A percentile compares a stretch with the other conserved stretches of the same genome.
Conservation (phyloP, 495 filamentous ascomycete species). For the Darksidea phi region DNA sequence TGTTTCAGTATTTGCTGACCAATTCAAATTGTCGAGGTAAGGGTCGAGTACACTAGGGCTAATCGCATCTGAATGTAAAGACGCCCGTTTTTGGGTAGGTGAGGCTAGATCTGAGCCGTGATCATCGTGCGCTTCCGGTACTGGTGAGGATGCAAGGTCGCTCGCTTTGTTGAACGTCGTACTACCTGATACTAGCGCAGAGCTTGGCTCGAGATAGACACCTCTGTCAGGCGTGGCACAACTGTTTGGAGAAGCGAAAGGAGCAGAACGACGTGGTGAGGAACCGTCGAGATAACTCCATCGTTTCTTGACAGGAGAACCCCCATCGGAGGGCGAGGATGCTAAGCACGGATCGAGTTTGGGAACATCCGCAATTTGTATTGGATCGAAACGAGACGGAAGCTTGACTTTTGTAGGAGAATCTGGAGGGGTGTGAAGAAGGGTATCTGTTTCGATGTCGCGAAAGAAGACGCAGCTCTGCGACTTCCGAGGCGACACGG, state of each 20-base stretch:
- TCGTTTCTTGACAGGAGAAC: neutral
- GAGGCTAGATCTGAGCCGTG: no score
- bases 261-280: neutral
- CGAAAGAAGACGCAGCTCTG: conserved; percentile 21
- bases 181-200: neutral
- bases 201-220: neutral
- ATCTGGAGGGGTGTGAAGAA: conserved; percentile 6
- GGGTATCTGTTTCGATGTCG: neutral
- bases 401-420: conserved; percentile 19
- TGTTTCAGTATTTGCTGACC: no score
- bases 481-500: conserved; percentile 25
- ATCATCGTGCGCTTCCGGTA: no score
- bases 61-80: neutral
- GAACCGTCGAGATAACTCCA: neutral
- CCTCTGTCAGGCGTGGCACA: conserved; percentile 1
- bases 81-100: no score
- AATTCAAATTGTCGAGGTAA: neutral
- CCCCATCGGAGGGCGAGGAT: neutral
- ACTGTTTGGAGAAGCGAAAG: conserved; percentile 4
- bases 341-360: neutral
- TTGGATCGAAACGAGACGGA: neutral
- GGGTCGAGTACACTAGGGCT: neutral
- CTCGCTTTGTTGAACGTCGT: neutral
- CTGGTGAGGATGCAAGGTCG: neutral
- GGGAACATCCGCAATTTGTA: neutral